Base-by-base conservation (phyloP, 352 stramenopile genomes). In the Saprolegnia parasitica region DNA sequence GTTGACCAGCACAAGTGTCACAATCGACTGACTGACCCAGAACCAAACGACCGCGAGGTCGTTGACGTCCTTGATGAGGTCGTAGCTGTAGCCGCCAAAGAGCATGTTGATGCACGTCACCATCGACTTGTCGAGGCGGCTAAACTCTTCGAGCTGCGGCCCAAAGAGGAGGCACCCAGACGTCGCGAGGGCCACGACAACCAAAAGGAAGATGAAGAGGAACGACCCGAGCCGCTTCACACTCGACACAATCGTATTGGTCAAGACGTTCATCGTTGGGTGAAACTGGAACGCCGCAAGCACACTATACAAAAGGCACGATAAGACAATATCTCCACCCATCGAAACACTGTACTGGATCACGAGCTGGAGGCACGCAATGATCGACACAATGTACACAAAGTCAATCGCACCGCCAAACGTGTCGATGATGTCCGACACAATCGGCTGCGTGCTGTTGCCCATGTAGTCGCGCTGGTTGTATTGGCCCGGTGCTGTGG, bases 51-150 rank as follows among this genome's bases (percentile, higher is more conserved):
- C 78, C 9, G 75, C 78, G 8, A 84, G 68, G 0, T 76, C 80
- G 56, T 84, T 75, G 15, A 84, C 63, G 60, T 81, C 67, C 26
- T 82, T 76, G 49, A 87, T 85, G 1, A 67, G 76, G 10, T 46
- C 40, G 60, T 83, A 86, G 73, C 87, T 79, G 45, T 87, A 89
- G 57, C 77, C 82, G 0, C 79, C 81, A 56, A 89, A 88, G 20
- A 89, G 77, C 78, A 89, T 89, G 56, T 87, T 85, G 32, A 89
- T 77, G 40, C 80, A 87, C 13, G 80, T 79, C 50, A 86, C 76
- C 60, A 87, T 78, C 0, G 81, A 72, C 21, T 67, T 54, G 9
- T 71, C 39, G 3, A 89, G 55, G 1, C 78, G 81, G 2, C 77
- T 77, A 54, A 89, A 89, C 3, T 71, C 65, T 16, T 78, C 71